These are phyloP conservation scores for Globisporangium cylindrosporum DNA, from an alignment of 352 stramenopile species.

Conservation along the genomic window DNA sequence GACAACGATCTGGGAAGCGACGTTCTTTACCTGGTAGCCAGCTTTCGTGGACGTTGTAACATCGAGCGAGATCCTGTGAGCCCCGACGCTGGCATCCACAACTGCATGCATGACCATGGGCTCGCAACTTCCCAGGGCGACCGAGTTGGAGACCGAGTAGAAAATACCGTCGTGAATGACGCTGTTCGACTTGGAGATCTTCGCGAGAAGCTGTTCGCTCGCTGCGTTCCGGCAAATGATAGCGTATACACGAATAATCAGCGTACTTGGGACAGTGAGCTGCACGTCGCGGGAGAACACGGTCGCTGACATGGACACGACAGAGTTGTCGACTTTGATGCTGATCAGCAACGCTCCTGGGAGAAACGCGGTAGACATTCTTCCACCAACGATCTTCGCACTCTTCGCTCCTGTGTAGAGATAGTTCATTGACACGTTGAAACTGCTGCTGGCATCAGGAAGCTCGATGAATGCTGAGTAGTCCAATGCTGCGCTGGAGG, in stretches of 20 bases:
- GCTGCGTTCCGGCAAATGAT: slow-evolving; percentile 45
- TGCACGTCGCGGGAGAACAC: slow-evolving; percentile 34
- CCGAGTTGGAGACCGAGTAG: slow-evolving; percentile 26
- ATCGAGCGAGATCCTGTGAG: slow-evolving; percentile 33
- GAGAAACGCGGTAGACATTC: slow-evolving; percentile 34
- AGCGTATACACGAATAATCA: slow-evolving; percentile 38
- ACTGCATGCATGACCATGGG: slow-evolving; percentile 45
- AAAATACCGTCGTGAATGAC: slow-evolving; percentile 42
- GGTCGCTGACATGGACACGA: slow-evolving; percentile 12
- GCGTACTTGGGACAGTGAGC: slow-evolving; percentile 29
- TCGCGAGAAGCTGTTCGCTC: slow-evolving; percentile 34
- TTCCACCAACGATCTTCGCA: slow-evolving; percentile 43
- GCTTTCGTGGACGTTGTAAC: slow-evolving; percentile 31
- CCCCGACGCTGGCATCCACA: slow-evolving; percentile 25
- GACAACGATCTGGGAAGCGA: slow-evolving; percentile 34
- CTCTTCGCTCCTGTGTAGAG: slow-evolving; percentile 38
- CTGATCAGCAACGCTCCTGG: slow-evolving; percentile 26
- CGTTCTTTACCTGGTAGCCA: slow-evolving; percentile 38
- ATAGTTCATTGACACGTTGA: slow-evolving; percentile 32
- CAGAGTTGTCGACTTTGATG: slow-evolving; percentile 23
- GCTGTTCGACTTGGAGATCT: slow-evolving; percentile 28
- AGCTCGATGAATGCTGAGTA: slow-evolving; percentile 37
- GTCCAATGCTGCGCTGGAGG: slow-evolving; percentile 41
- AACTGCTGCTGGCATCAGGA: slow-evolving; percentile 7
- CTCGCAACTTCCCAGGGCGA: slow-evolving; percentile 30